Evolutionary conservation across 2,329 filamentous ascomycete genomes (phyloP), one percentile per base, ranked within the genome.

Genomic region (Sarocladium kiliense): DNA sequence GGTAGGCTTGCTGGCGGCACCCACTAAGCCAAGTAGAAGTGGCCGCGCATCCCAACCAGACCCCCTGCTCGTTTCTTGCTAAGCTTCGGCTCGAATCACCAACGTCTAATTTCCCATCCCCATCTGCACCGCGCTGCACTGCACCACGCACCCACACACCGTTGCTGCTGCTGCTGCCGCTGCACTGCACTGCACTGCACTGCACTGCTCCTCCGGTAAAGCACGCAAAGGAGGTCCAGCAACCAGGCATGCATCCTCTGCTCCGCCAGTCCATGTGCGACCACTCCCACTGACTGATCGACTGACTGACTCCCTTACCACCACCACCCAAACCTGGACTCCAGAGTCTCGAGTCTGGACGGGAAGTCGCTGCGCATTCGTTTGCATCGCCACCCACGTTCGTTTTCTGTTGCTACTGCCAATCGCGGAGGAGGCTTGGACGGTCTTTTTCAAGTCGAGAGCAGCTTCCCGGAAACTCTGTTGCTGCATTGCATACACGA

Each of bases 21-120:
- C n/a, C 7, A 32, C 12, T 7, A 12, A 32, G 41, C 23, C 44
- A 47, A 9, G 12, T 14, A 21, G 10, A 11, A 18, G 23, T 23
- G 25, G 44, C 44, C 23, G 11, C 25, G 25, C 44, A 47, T 30
- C 23, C 44, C 23, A 39, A 23, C 41, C 41, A 44, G 7, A 30
- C 4, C 47, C 47, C 27, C 47, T 51, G 47, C 27, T 36, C 47
- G n/a, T 12, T 18, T 51, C 25, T 27, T 49, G 44, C 26, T 32
- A 27, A 51, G 47, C 47, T 51, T n/a, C 27, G 30, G 47, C 18
- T 51, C 47, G 34, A 54, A 54, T 45, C 53, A 42, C 53, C 36
- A 54, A 54, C 36, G 26, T 54, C 53, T 32, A 54, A 54, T 54
- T 54, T 54, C 53, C 53, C 53, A 54, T 42, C 53, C 47, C 53